Percentiles rank a stretch among this genome's conserved stretches.
These are phyloP conservation scores for Erysimum pusillum DNA, from an alignment of 441 rosid species.

Conservation along the genomic window DNA sequence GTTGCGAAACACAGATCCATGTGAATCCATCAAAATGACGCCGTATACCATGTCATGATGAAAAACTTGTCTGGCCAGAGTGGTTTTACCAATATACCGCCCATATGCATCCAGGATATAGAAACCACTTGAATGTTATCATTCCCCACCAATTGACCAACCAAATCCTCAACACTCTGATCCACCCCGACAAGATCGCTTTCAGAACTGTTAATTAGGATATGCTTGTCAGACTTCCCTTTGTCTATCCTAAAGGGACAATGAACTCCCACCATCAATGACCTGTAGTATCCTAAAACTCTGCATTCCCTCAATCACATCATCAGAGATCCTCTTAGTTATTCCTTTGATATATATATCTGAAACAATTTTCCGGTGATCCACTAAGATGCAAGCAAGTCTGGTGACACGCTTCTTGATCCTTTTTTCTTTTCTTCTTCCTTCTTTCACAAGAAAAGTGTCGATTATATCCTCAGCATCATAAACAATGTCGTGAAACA, in stretches of 20 bases:
- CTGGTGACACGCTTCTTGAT: slow-evolving; percentile 1
- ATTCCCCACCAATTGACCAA: neutral
- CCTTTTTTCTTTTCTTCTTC: neutral
- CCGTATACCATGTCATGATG: neutral
- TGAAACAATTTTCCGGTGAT: neutral
- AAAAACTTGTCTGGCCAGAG: neutral
- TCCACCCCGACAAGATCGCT: too few relatives aligned
- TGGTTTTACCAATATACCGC: neutral
- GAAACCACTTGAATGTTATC: slow-evolving; percentile 1
- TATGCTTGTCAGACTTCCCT: neutral
- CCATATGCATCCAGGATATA: slow-evolving; percentile 9
- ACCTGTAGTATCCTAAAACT: neutral
- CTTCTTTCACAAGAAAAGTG: neutral
- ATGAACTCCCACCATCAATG: neutral
- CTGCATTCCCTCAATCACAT: neutral
- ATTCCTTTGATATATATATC: neutral
- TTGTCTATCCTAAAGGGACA: neutral
- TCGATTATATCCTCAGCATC: too few relatives aligned
- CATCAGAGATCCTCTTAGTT: neutral
- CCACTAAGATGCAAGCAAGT: neutral
- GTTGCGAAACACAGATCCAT: neutral
- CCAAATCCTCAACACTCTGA: neutral
- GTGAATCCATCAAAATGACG: slow-evolving; percentile 6
- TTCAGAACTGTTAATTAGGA: neutral
- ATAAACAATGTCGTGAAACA: slow-evolving; percentile 9